phyloP scores from a whole-genome alignment of 1,284 basidiomycete species.

The Veloboletus limbatus region DNA sequence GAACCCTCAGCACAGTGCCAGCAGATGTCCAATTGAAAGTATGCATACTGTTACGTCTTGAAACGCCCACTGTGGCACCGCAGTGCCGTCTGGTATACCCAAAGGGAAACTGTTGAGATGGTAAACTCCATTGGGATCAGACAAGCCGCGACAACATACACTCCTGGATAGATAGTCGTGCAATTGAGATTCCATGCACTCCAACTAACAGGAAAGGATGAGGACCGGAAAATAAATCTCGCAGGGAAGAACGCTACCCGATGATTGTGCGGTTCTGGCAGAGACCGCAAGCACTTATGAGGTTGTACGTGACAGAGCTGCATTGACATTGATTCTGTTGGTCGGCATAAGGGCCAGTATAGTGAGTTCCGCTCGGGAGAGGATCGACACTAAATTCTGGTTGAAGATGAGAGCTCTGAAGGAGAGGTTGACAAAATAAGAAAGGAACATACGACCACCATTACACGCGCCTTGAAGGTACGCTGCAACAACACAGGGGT shows the following conservation, averaged over 20 bases:
- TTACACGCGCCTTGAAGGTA: constrained; percentile 34
- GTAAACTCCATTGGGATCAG: constrained; percentile 3
- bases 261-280: constrained; percentile 31
- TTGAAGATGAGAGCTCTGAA: constrained; percentile 3
- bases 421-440: not conserved
- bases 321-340: constrained; percentile 30
- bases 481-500: constrained; percentile 35
- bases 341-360: constrained; percentile 22
- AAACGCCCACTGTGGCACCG: constrained; percentile 34
- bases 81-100: constrained; percentile 27
- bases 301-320: constrained; percentile 33
- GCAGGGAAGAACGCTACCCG: constrained; percentile 10
- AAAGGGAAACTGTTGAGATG: constrained; percentile 17
- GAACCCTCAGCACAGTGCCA: not conserved
- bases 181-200: constrained; percentile 27
- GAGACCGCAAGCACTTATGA: constrained; percentile 33
- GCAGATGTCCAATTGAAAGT: not conserved
- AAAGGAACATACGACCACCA: constrained; percentile 26
- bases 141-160: constrained; percentile 14
- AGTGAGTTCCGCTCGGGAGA: constrained; percentile 17
- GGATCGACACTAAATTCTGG: constrained; percentile 23
- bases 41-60: constrained; percentile 30
- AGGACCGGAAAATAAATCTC: not conserved
- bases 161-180: constrained; percentile 13
- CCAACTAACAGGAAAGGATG: constrained; percentile 28